These are phyloP conservation scores for Knoxdaviesia capensis DNA, from an alignment of 2,329 filamentous ascomycete species.

Conservation along the genomic window DNA sequence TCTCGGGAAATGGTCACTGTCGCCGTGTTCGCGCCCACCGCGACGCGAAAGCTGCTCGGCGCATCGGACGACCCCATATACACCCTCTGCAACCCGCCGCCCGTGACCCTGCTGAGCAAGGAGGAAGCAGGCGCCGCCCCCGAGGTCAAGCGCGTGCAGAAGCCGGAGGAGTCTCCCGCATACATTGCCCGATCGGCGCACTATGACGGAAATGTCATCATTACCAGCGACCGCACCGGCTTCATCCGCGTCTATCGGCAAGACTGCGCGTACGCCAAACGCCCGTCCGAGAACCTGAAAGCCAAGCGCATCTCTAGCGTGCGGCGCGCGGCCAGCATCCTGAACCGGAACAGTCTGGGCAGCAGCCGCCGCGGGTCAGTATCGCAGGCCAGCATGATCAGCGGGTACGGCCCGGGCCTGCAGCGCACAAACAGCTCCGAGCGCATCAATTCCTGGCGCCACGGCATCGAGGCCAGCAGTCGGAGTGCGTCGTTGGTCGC, in stretches of 20 bases:
- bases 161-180: conserved; percentile 49
- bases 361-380: conserved; percentile 34
- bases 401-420: conserved; percentile 6
- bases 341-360: conserved; percentile 29
- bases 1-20: conserved; percentile 76
- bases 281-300: conserved; percentile 60
- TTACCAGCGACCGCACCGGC: conserved; percentile 76
- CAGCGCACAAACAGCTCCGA: conserved; percentile 27
- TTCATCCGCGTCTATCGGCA: conserved; percentile 89
- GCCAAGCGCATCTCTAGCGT: conserved; percentile 53
- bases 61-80: conserved; percentile 83
- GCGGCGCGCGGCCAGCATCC: conserved; percentile 33
- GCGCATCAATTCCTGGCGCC: conserved; percentile 74
- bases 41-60: conserved; percentile 57
- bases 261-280: conserved; percentile 72
- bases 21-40: conserved; percentile 66
- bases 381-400: conserved; percentile 11
- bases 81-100: conserved; percentile 87
- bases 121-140: conserved; percentile 31
- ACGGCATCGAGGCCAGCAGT: conserved; percentile 30
- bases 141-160: conserved; percentile 15
- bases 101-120: conserved; percentile 59
- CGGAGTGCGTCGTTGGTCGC: too few species aligned
- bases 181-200: conserved; percentile 64
- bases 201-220: conserved; percentile 67